Conservation (phyloP, 371 early-diverging fungal genomes). For the Batkoa obscura region DNA sequence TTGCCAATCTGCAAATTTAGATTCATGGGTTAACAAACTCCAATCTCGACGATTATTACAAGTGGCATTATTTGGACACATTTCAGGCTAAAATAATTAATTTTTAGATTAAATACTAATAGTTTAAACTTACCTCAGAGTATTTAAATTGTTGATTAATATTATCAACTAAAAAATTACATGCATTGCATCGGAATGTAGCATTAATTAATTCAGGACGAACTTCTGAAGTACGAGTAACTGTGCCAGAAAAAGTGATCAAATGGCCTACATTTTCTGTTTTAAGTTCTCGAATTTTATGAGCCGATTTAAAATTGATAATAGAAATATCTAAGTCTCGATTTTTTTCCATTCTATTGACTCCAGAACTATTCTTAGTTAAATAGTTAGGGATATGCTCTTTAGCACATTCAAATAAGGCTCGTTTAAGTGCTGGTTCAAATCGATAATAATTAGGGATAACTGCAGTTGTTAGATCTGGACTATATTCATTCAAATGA, state of each 20-base stretch:
- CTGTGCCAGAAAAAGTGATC: conserved; percentile 82
- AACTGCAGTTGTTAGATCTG: background rate
- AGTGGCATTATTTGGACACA: conserved; percentile 77
- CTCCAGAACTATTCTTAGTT: no score
- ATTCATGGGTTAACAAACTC: conserved; percentile 66
- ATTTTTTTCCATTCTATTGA: no score
- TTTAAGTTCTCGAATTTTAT: conserved; percentile 50
- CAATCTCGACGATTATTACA: conserved; percentile 63
- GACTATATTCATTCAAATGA: background rate
- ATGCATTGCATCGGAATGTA: conserved; percentile 84
- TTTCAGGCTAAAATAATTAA: conserved; percentile 40
- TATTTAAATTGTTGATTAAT: conserved; percentile 95
- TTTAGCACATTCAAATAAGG: background rate
- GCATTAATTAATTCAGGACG: conserved; percentile 92
- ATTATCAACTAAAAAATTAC: conserved; percentile 59
- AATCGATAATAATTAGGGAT: conserved; percentile 2
- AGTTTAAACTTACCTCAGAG: conserved; percentile 46
- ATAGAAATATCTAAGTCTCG: no score
- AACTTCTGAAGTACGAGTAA: conserved; percentile 96
- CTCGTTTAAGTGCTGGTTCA: background rate
- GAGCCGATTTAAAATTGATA: no score
- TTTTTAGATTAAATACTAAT: background rate
- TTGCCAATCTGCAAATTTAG: conserved; percentile 97
- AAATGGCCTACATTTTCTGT: conserved; percentile 78
- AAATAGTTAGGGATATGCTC: no score